These are phyloP conservation scores for Mimosa pudica DNA, from an alignment of 306 rosid genomes.

Conservation along the genomic window DNA sequence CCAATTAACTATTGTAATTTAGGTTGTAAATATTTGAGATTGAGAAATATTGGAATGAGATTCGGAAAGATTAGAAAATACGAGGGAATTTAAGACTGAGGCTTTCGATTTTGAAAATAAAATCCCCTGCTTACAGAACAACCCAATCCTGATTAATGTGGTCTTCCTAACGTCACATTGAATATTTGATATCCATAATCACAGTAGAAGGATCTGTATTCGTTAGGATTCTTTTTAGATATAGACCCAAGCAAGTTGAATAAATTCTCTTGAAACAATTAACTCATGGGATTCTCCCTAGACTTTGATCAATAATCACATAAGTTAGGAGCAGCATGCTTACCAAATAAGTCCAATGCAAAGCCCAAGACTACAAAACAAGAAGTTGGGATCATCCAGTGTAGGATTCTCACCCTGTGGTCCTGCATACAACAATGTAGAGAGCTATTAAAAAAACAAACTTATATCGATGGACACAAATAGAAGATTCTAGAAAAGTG, in stretches of 20 bases:
- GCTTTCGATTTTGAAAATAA: no score
- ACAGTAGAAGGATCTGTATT: neutral
- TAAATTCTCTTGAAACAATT: neutral
- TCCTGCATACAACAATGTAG: slow-evolving; percentile 53
- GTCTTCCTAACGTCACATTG: neutral
- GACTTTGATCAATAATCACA: no score
- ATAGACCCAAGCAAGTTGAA: neutral
- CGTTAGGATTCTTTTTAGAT: neutral
- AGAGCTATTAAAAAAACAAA: slow-evolving; percentile 3
- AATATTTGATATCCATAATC: neutral
- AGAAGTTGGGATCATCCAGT: slow-evolving; percentile 76
- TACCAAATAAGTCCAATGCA: slow-evolving; percentile 68
- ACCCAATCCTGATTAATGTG: no score
- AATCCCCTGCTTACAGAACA: no score
- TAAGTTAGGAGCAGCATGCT: neutral
- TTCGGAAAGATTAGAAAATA: no score
- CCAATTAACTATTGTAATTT: no score
- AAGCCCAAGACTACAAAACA: slow-evolving; percentile 65
- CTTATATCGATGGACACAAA: neutral
- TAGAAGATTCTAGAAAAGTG: neutral
- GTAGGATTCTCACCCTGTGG: slow-evolving; percentile 70
- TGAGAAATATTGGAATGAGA: no score
- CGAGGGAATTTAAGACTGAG: no score
- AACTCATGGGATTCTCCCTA: neutral
- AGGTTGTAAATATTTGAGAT: no score